Conservation (phyloP, 2,329 filamentous ascomycete species). For the Dactylellina parvicollis region DNA sequence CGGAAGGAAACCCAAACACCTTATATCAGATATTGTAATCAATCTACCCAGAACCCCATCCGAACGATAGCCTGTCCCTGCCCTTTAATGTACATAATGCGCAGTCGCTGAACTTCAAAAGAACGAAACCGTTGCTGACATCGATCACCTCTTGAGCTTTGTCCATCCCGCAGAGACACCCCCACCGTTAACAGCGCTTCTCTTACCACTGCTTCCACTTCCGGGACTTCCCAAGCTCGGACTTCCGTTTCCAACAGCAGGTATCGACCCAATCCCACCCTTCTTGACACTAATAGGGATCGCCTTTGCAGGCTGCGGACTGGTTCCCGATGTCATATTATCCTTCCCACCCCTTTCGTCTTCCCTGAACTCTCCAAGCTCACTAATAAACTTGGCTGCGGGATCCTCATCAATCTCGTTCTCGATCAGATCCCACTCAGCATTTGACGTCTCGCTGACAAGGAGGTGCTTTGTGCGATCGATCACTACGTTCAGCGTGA, state of each 20-base stretch:
- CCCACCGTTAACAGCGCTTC: conserved; percentile 48
- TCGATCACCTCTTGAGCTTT: conserved; percentile 42
- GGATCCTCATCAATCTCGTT: conserved; percentile 53
- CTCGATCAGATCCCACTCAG: conserved; percentile 53
- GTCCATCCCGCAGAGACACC: conserved; percentile 51
- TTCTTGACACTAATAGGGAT: conserved; percentile 49
- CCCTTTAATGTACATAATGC: conserved; percentile 39
- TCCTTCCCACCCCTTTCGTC: conserved; percentile 33
- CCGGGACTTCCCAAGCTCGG: conserved; percentile 38
- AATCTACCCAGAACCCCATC: conserved; percentile 20
- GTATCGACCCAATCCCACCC: conserved; percentile 42
- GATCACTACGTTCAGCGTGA: conserved; percentile 45
- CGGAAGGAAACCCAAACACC: conserved; percentile 5
- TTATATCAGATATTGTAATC: conserved; percentile 9
- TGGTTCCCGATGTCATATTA: conserved; percentile 9
- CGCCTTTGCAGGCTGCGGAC: conserved; percentile 47
- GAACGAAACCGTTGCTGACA: background rate
- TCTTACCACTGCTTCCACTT: conserved; percentile 43
- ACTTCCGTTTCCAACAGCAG: conserved; percentile 47
- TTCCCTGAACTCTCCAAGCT: conserved; percentile 47
- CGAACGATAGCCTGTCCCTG: conserved; percentile 27
- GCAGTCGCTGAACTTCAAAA: conserved; percentile 5
- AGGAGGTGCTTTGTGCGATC: conserved; percentile 49
- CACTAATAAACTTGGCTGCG: conserved; percentile 49
- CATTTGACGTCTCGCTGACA: conserved; percentile 49